Evolutionary conservation across 2,329 filamentous ascomycete species (phyloP), one percentile per base, ranked within the genome.

Genomic region (Coniochaeta pulveracea): DNA sequence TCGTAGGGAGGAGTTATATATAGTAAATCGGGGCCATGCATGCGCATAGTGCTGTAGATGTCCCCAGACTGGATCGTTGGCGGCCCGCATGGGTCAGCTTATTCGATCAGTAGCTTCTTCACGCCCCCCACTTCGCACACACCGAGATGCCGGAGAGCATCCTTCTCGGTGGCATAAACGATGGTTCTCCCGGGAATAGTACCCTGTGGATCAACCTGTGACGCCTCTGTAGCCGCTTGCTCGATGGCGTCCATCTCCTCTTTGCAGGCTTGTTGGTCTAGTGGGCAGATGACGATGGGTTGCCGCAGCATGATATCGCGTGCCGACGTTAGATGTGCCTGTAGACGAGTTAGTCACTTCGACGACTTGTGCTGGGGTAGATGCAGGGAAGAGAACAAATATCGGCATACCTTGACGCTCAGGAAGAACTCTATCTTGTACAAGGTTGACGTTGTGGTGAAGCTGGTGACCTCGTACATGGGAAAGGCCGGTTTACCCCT

Each of bases 401-500:
- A n/a, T n/a, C n/a, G n/a, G 37, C 53, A 14, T 66, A 94, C 89
- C 76, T 94, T 95, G 42, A 96, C 85, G 34, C 77, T 86, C 35
- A 96, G 63, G 54, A 89, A 98, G 53, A 95, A 98, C 58, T 98
- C 89, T 52, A 98, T 94, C 58, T 95, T 96, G 65, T 98, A 98
- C 10, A 98, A 70, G 22, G 81, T 89, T 21, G 85, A 93, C 6
- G 84, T 84, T 1, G 91, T 96, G 2, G 91, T 95, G 50, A 98
- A 98, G 1, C 88, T 89, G 21, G 73, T 78, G 28, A 95, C 80
- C 36, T 82, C 76, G 52, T 95, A 94, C 52, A 83, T 76, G 6
- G 91, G 91, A 56, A 95, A 96, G 17, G 80, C 83, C 8, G 85
- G 72, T 55, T 86, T 91, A 16, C 83, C 82, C 47, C 88, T 67